These are phyloP conservation scores for Achaetomiella virescens DNA, from an alignment of 495 filamentous ascomycete species.

Conservation along the genomic window DNA sequence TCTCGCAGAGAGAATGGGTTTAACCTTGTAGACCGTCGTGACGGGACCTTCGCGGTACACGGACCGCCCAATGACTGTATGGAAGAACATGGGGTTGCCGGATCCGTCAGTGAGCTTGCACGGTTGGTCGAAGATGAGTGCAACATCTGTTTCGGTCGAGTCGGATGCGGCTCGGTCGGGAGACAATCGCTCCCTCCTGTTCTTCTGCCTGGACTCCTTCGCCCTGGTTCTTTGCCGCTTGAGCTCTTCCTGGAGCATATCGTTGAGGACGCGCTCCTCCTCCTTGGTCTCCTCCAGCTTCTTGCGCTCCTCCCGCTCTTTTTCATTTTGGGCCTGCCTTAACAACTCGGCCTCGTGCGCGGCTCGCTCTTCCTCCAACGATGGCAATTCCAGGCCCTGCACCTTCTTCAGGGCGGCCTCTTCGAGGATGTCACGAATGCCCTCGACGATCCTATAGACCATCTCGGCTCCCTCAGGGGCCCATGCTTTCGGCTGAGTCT, in stretches of 20 bases:
- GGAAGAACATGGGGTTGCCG: conserved; percentile 53
- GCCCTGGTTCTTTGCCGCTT: conserved; percentile 54
- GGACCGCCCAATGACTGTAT: conserved; percentile 57
- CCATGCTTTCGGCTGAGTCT: conserved; percentile 62
- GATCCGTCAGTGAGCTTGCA: conserved; percentile 53
- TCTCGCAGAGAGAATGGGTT: conserved; percentile 52
- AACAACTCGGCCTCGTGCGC: conserved; percentile 51
- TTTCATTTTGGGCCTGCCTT: conserved; percentile 44
- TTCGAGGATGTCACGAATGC: conserved; percentile 81
- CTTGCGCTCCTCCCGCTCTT: conserved; percentile 42
- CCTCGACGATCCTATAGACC: conserved; percentile 79
- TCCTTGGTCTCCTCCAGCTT: conserved; percentile 56
- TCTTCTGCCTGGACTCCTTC: conserved; percentile 49
- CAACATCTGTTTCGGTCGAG: conserved; percentile 24
- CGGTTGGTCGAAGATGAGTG: conserved; percentile 63
- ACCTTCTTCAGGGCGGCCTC: conserved; percentile 71
- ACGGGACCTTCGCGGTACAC: conserved; percentile 51
- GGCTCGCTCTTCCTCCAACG: conserved; percentile 83
- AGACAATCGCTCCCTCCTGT: conserved; percentile 25
- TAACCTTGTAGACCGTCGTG: conserved; percentile 60
- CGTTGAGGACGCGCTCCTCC: conserved; percentile 67
- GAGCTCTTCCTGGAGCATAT: conserved; percentile 72
- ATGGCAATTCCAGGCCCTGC: conserved; percentile 67
- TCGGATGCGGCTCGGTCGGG: conserved; percentile 27
- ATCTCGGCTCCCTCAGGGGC: conserved; percentile 58